These are phyloP conservation scores for Pyricularia sp. DNA, from an alignment of 2,329 filamentous ascomycete genomes.

Conservation along the genomic window DNA sequence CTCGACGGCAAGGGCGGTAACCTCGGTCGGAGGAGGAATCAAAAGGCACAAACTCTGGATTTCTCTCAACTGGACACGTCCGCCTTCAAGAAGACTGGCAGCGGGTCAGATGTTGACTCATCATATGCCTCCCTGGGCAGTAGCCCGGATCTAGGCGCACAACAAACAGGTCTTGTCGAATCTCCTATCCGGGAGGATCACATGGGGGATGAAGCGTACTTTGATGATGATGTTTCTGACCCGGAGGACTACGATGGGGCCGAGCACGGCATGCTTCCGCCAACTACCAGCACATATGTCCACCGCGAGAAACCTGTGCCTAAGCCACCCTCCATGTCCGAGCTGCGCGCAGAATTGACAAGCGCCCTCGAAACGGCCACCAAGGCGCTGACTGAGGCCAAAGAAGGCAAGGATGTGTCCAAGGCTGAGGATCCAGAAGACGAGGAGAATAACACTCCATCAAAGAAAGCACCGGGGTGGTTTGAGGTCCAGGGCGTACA, in stretches of 20 bases:
- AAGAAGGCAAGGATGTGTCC: conserved; percentile 20
- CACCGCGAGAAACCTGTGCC: conserved; percentile 69
- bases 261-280: conserved; percentile 77
- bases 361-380: conserved; percentile 56
- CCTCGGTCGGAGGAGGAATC: conserved; percentile 53
- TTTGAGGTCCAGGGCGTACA: conserved; percentile 84
- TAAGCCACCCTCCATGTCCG: conserved; percentile 69
- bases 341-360: conserved; percentile 57
- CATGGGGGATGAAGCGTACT: conserved; percentile 5
- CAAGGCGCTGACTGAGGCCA: conserved; percentile 51
- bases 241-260: conserved; percentile 50
- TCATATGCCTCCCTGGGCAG: conserved; percentile 47
- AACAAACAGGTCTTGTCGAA: conserved; percentile 19
- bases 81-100: conserved; percentile 16
- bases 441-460: conserved; percentile 16
- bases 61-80: conserved; percentile 38
- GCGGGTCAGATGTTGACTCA: conserved; percentile 40
- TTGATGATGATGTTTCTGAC: conserved; percentile 18
- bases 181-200: conserved; percentile 32
- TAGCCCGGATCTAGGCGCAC: conserved; percentile 36
- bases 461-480: conserved; percentile 42
- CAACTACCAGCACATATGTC: conserved; percentile 91
- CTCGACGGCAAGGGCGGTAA: conserved; percentile 88
- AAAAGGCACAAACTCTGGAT: conserved; percentile 44
- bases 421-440: not conserved